A percentile compares a stretch with the other conserved stretches of the same genome.
phyloP scores from a whole-genome alignment of 305 asterid genomes.

The Fraxinus sp. region DNA sequence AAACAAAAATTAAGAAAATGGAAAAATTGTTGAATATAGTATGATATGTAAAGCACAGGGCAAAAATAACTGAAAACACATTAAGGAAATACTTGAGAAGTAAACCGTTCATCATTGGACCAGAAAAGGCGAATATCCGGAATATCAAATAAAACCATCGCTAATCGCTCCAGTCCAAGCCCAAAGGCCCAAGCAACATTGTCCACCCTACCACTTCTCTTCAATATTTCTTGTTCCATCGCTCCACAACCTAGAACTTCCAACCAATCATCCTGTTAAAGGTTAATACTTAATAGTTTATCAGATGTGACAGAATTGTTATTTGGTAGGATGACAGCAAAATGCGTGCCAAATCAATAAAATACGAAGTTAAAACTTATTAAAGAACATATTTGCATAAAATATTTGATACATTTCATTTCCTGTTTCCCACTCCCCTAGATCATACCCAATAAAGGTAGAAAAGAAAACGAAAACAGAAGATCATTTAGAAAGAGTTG shows the following conservation, averaged over 20 bases:
- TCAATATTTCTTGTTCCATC: slow-evolving; percentile 89
- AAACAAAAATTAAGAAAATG: slow-evolving; percentile 16
- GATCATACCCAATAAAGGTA: neutral
- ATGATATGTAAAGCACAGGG: neutral
- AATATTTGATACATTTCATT: neutral
- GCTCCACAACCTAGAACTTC: slow-evolving; percentile 98
- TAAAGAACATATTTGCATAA: neutral
- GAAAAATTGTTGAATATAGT: neutral
- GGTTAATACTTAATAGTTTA: slow-evolving; percentile 13
- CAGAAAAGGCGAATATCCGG: slow-evolving; percentile 96
- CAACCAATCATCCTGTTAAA: slow-evolving; percentile 79
- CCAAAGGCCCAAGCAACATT: slow-evolving; percentile 99
- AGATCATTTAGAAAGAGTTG: neutral
- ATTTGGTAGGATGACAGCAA: neutral
- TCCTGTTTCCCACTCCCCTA: neutral
- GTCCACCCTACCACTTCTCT: slow-evolving; percentile 60
- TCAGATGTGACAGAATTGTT: neutral
- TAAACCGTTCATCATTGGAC: slow-evolving; percentile 81
- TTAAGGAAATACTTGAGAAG: slow-evolving; percentile 69
- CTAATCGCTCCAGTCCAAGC: slow-evolving; percentile 84
- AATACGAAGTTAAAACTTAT: neutral
- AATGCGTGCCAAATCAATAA: neutral
- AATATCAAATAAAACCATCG: slow-evolving; percentile 92
- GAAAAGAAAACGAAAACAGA: neutral
- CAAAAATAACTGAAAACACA: neutral